These are phyloP conservation scores for Schizochytrium sp. DNA, from an alignment of 108 stramenopile species.

Conservation along the genomic window DNA sequence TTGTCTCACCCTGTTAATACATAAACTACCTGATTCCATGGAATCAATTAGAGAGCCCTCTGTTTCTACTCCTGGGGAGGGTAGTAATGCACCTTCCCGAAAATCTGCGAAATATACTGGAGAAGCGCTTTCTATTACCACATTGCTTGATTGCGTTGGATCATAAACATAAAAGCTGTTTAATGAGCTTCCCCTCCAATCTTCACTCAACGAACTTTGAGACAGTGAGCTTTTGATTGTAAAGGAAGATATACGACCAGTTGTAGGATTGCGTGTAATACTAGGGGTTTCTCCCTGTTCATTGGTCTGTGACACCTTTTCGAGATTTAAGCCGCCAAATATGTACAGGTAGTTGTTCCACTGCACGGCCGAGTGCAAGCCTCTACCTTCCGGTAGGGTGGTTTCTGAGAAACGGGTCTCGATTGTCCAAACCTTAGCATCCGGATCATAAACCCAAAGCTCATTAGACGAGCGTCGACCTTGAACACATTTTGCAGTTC, in stretches of 20 bases:
- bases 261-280: background rate
- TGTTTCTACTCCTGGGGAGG: background rate
- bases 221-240: background rate
- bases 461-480: background rate
- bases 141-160: background rate
- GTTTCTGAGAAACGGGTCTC: background rate
- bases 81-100: background rate
- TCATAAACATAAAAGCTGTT: slow-evolving; percentile 21
- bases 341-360: background rate
- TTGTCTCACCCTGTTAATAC: background rate
- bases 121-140: background rate
- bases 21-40: background rate
- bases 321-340: background rate
- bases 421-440: background rate
- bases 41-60: background rate
- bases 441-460: background rate
- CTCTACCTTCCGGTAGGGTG: background rate
- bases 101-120: background rate
- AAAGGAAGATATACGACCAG: background rate
- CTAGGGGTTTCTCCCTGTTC: background rate
- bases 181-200: background rate
- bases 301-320: background rate
- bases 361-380: background rate
- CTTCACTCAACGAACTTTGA: background rate
- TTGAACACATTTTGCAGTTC: background rate